A percentile compares a stretch with the other conserved stretches of the same genome.
Evolutionary conservation across 1,139 yeast species (phyloP).

Genomic region (Geotrichum cucujoidarum): DNA sequence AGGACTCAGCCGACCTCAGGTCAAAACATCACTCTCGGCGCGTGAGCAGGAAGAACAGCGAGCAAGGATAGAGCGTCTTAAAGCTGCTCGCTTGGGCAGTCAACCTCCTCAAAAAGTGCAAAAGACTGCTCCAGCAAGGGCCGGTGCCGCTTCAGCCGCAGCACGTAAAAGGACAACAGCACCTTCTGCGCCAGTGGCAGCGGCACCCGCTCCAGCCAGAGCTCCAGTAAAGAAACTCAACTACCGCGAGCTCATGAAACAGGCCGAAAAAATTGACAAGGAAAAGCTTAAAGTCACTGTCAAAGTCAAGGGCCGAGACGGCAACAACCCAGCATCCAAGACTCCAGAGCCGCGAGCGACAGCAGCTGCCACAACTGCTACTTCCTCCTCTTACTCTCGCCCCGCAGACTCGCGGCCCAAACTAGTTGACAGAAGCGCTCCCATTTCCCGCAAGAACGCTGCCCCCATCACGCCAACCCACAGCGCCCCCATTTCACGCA

Average conservation of each 20-base stretch:
- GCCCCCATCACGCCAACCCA: not conserved
- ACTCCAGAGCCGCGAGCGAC: not conserved
- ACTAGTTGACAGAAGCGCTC: not conserved
- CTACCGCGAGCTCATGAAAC: constrained; percentile 38
- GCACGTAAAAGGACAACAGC: constrained; percentile 14
- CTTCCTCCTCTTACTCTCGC: constrained; percentile 1
- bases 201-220: constrained; percentile 20
- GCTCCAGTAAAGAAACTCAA: constrained; percentile 26
- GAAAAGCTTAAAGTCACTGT: constrained; percentile 37
- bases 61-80: constrained; percentile 30
- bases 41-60: constrained; percentile 29
- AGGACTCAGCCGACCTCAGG: not conserved
- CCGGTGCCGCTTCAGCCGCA: constrained; percentile 20
- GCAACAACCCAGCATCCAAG: constrained; percentile 9
- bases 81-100: constrained; percentile 28
- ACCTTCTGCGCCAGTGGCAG: constrained; percentile 11
- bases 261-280: constrained; percentile 36
- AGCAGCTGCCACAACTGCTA: not conserved
- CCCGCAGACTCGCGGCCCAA: not conserved
- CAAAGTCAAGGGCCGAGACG: constrained; percentile 27
- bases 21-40: constrained; percentile 22
- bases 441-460: constrained; percentile 3
- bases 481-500: not conserved
- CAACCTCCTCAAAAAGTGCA: constrained; percentile 19
- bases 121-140: constrained; percentile 14